Conservation (phyloP, 495 filamentous ascomycete genomes). For the Neurospora sp. region DNA sequence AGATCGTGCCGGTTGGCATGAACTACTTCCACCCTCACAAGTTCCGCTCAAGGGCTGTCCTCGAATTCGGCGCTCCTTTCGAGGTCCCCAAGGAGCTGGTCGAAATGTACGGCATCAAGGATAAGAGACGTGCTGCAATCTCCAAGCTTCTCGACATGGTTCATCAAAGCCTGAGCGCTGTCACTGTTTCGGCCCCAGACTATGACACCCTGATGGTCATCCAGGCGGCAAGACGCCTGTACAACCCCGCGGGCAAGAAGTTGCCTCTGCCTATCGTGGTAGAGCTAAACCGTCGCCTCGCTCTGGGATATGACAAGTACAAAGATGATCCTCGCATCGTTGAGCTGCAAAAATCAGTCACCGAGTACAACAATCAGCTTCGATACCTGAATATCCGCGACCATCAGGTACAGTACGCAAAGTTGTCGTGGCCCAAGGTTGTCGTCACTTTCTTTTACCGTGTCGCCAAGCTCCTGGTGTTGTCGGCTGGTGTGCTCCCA, state of each 20-base stretch:
- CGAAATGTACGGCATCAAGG: slow-evolving; percentile 63
- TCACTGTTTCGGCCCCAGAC: slow-evolving; percentile 89
- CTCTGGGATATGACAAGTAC: slow-evolving; percentile 85
- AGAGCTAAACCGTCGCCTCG: slow-evolving; percentile 87
- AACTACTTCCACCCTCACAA: slow-evolving; percentile 99
- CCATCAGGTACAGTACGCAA: slow-evolving; percentile 91
- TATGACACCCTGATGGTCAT: slow-evolving; percentile 98
- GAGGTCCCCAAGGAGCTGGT: slow-evolving; percentile 75
- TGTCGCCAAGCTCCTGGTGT: slow-evolving; percentile 58
- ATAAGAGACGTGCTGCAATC: slow-evolving; percentile 77
- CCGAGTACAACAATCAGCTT: slow-evolving; percentile 81
- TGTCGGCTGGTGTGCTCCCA: slow-evolving; percentile 75
- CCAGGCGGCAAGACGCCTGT: slow-evolving; percentile 87
- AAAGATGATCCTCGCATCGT: slow-evolving; percentile 84
- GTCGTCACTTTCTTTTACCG: slow-evolving; percentile 72
- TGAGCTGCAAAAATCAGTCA: slow-evolving; percentile 65
- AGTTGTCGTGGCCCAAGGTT: slow-evolving; percentile 65
- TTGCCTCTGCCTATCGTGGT: slow-evolving; percentile 89
- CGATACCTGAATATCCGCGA: slow-evolving; percentile 79
- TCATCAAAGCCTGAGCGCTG: slow-evolving; percentile 71
- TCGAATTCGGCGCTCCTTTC: slow-evolving; percentile 88
- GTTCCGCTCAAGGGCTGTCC: slow-evolving; percentile 90
- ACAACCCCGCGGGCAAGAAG: slow-evolving; percentile 90
- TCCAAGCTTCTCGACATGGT: slow-evolving; percentile 73
- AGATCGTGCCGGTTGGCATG: slow-evolving; percentile 99